Evolutionary conservation across 1,284 basidiomycete species (phyloP), one percentile per base, ranked within the genome.

Genomic region (Stygiomarasmius scandens): DNA sequence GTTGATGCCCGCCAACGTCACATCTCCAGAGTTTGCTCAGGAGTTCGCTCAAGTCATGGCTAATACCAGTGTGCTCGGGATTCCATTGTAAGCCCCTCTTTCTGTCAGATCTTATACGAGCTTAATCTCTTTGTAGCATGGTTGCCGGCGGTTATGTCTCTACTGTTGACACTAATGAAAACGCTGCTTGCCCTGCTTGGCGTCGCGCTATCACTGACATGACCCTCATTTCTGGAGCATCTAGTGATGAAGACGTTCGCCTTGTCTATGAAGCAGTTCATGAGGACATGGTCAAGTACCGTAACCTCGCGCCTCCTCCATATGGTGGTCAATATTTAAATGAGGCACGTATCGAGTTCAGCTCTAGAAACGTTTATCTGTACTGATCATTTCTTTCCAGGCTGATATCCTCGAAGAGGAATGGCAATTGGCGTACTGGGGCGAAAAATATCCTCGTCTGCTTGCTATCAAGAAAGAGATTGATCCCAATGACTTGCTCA

Each of bases 401-500:
- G 25, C 55, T n/a, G 55, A 57, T 53, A 19, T 23, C 43, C 55
- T 57, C 23, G 49, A 52, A 20, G 41, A 57, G 41, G 44, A 53
- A 5, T 53, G 38, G 38, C 43, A 45, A 12, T 25, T 24, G 8
- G 23, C 55, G 2, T 52, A 32, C 49, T 57, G 55, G 55, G 57
- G 57, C 9, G 23, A 45, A 10, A 16, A 51, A 14, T 55, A 55
- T 47, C 36, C 46, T 25, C 53, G 54, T 45, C 43, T 59, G 10
- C 53, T 49, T 22, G 58, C 53, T 11, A 49, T 59, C 36, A 59
- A 59, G 47, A 49, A 54, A 25, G 44, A 55, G 41, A 34, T 55
- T 23, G 53, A 59, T 23, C 54, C 58, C 12, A 45, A 55, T 22
- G 41, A 59, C 24, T 45, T 59, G 48, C 50, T 59, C 43, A 55